Conservation (phyloP, 805 yeast genomes). For the Sugiyamaella boreocaroliniensis region DNA sequence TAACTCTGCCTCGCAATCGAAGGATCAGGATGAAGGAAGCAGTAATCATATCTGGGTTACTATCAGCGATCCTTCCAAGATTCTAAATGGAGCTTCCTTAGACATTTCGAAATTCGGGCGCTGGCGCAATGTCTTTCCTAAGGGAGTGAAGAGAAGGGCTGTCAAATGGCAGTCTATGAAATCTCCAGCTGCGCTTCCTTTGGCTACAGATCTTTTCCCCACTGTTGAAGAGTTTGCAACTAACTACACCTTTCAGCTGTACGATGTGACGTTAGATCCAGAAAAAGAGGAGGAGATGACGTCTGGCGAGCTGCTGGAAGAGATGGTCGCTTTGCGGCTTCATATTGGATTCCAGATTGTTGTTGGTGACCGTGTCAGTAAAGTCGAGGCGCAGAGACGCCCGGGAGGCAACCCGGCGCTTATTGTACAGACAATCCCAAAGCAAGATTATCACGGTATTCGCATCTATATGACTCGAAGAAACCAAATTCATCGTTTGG, state of each 20-base stretch:
- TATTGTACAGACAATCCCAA: constrained; percentile 47
- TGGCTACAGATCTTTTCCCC: constrained; percentile 75
- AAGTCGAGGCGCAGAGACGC: constrained; percentile 55
- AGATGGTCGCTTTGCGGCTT: constrained; percentile 78
- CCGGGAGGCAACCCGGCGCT: constrained; percentile 50
- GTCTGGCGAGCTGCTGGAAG: constrained; percentile 62
- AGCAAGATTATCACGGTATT: constrained; percentile 42
- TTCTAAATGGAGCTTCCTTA: constrained; percentile 47
- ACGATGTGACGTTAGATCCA: constrained; percentile 61
- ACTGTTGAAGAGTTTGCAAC: constrained; percentile 56
- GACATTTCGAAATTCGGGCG: constrained; percentile 63
- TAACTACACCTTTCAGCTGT: constrained; percentile 75
- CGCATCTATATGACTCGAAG: constrained; percentile 70
- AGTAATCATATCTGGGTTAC: constrained; percentile 47
- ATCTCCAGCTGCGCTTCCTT: constrained; percentile 89
- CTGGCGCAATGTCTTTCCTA: constrained; percentile 89
- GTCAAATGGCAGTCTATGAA: constrained; percentile 91
- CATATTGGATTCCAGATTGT: constrained; percentile 89
- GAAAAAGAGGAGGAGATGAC: constrained; percentile 49
- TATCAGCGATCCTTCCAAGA: constrained; percentile 71
- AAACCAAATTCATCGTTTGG: constrained; percentile 79
- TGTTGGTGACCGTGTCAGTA: constrained; percentile 58
- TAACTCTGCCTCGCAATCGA: background rate
- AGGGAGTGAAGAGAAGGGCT: constrained; percentile 52
- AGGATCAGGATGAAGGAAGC: constrained; percentile 6